Evolutionary conservation across 306 rosid genomes (phyloP).

Genomic region (Herpetospermum pedunculosum): DNA sequence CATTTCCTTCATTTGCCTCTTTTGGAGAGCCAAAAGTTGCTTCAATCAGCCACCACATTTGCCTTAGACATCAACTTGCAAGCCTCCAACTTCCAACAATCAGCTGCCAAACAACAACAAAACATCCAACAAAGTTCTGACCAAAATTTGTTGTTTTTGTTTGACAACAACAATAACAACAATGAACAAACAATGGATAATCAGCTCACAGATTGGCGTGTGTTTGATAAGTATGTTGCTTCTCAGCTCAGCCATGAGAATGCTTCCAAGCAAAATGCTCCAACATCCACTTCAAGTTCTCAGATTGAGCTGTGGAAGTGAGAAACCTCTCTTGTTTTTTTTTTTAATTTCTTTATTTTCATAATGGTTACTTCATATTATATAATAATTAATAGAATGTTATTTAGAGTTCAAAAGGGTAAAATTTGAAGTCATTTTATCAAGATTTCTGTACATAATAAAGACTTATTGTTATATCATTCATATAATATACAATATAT

Average conservation of each 20-base stretch:
- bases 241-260: constrained; percentile 77
- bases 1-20: constrained; percentile 57
- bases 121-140: constrained; percentile 7
- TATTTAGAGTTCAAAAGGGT: constrained; percentile 1
- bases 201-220: constrained; percentile 79
- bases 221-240: constrained; percentile 86
- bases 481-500: not conserved
- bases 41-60: constrained; percentile 29
- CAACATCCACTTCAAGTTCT: constrained; percentile 37
- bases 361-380: not conserved
- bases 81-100: not conserved
- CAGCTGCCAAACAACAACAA: not conserved
- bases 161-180: constrained; percentile 10
- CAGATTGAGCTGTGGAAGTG: constrained; percentile 58
- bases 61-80: constrained; percentile 21
- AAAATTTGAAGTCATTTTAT: not conserved
- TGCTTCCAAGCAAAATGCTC: constrained; percentile 41
- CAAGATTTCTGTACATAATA: not conserved
- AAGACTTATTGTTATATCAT: not conserved
- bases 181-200: constrained; percentile 21
- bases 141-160: constrained; percentile 25
- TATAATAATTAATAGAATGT: not conserved
- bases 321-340: not conserved
- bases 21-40: constrained; percentile 39
- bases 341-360: not conserved